Base-by-base conservation (phyloP, 2,329 filamentous ascomycete species). In the Karstenula rhodostoma region DNA sequence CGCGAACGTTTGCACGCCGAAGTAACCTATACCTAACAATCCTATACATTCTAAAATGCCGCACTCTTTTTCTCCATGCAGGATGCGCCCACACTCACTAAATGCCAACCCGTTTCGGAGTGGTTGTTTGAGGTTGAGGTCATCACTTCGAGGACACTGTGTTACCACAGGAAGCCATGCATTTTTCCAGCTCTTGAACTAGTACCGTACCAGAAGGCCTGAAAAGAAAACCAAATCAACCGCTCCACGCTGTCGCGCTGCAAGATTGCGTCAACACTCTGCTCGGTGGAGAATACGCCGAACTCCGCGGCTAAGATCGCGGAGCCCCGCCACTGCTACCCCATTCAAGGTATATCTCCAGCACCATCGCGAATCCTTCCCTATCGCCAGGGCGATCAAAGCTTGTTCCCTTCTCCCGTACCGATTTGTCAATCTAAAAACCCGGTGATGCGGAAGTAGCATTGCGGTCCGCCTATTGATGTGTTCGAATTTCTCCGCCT, bases 251-350 rank as follows among this genome's bases (percentile, higher is more conserved):
- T 23, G n/a, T n/a, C 22, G 3, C 17, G n/a, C 19, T 0, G 1
- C 15, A 33, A 7, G 27, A 49, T 49, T n/a, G 47, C 27, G n/a
- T 49, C 15, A 32, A 32, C 13, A 40, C 19, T 22, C 3, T n/a
- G 9, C 15, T 40, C 49, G 49, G 49, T 17, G 10, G 19, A 19
- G 22, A 52, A 17, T 52, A 15, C 19, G 17, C 48, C 49, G 49
- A 42, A 52, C 13, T 42, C 49, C 33, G 33, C 49, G 33, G 33
- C 22, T 42, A 52, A 40, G 33, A 52, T 52, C 49, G 33, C 33
- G 49, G 49, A 33, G 48, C 33, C 33, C 49, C 33, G 49, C 49
- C 33, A 52, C 22, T 15, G 5, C 23, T 40, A 15, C 49, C 33
- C 15, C 15, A n/a, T 25, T 40, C 13, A 5, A 23, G 19, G 4